These are phyloP conservation scores for Pseudocercospora eumusae DNA, from an alignment of 2,329 filamentous ascomycete species.

Conservation along the genomic window DNA sequence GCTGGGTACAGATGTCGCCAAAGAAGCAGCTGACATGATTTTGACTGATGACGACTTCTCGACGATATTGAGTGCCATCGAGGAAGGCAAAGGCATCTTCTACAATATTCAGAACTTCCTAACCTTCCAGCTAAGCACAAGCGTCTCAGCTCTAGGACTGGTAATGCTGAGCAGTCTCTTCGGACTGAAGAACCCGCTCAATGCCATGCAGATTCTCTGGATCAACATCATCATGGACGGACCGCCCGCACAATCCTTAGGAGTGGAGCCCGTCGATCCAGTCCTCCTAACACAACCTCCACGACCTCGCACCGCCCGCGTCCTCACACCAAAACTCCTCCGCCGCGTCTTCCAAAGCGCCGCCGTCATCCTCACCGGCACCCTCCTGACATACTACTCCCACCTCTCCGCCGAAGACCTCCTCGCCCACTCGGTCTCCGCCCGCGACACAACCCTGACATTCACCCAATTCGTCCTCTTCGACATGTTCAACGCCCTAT, in stretches of 20 bases:
- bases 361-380: conserved; percentile 86
- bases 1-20: conserved; percentile 93
- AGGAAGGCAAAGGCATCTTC: conserved; percentile 98
- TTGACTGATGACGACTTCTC: conserved; percentile 86
- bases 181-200: conserved; percentile 91
- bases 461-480: conserved; percentile 99
- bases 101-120: conserved; percentile 99
- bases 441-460: conserved; percentile 97
- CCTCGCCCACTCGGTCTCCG: conserved; percentile 64
- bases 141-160: conserved; percentile 85
- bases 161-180: conserved; percentile 90
- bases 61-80: conserved; percentile 90
- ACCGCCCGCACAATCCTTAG: conserved; percentile 92
- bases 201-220: conserved; percentile 99
- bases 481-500: conserved; percentile 98
- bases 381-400: conserved; percentile 83
- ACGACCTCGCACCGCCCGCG: conserved; percentile 80
- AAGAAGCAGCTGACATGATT: conserved; percentile 94
- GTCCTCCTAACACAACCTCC: conserved; percentile 92
- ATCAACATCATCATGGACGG: conserved; percentile 99
- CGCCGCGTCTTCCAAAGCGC: conserved; percentile 85
- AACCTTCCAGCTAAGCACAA: conserved; percentile 96
- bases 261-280: conserved; percentile 91
- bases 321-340: conserved; percentile 82
- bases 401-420: conserved; percentile 81